These are phyloP conservation scores for Aspergillus sp. DNA, from an alignment of 2,329 filamentous ascomycete species.

Conservation along the genomic window DNA sequence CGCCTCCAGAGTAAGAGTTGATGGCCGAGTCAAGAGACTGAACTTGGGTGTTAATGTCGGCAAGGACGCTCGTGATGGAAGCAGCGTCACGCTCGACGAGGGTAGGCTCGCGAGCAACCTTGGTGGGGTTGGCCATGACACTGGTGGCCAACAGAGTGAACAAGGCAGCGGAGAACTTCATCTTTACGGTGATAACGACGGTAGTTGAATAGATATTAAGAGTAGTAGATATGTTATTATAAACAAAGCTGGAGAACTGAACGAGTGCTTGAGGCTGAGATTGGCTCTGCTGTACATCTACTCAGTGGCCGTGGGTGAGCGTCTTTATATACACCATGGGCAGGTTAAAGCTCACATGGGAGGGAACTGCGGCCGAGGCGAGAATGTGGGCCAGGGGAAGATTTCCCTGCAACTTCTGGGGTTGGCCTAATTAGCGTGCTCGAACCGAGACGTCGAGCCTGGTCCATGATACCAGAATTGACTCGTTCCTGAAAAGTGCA, in stretches of 20 bases:
- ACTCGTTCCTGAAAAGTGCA: conserved; percentile 1
- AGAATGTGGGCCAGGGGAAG: conserved; percentile 14
- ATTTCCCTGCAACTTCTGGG: neutral
- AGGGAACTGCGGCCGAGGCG: conserved; percentile 1
- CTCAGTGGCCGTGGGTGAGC: neutral
- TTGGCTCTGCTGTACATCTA: conserved; percentile 10
- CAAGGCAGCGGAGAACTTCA: conserved; percentile 27
- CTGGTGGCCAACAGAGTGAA: conserved; percentile 26
- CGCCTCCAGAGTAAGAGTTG: conserved; percentile 28
- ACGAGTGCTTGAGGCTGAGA: conserved; percentile 24
- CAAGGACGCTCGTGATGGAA: conserved; percentile 23
- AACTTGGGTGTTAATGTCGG: conserved; percentile 22
- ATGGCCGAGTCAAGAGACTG: conserved; percentile 25
- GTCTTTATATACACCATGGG: conserved; percentile 17
- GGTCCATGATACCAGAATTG: conserved; percentile 7
- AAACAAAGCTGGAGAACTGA: conserved; percentile 6
- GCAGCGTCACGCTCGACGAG: conserved; percentile 21
- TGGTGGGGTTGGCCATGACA: conserved; percentile 26
- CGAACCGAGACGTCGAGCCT: conserved; percentile 3
- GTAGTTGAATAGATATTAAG: conserved; percentile 17
- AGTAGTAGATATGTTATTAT: conserved; percentile 3
- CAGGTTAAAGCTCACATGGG: conserved; percentile 16
- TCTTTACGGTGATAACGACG: conserved; percentile 18
- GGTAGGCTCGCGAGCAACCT: conserved; percentile 12
- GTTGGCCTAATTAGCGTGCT: conserved; percentile 11